phyloP scores from a whole-genome alignment of 2,329 filamentous ascomycete genomes.

The Apiospora rasikravindrae region DNA sequence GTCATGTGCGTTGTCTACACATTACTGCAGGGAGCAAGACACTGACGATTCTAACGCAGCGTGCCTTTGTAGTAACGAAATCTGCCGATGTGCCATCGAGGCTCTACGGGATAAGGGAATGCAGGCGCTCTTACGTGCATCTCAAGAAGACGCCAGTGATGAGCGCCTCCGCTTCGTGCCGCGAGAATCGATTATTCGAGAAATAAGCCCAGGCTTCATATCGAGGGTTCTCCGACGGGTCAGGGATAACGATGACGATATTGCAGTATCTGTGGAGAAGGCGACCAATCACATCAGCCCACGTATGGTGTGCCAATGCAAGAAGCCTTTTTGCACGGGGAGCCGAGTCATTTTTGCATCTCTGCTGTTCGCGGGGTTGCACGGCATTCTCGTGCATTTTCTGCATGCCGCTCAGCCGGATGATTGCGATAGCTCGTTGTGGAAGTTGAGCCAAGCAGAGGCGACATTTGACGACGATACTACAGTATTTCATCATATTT shows the following conservation, averaged over 20 bases:
- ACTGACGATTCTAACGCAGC: too few species aligned
- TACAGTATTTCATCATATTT: not conserved
- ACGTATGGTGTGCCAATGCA: not conserved
- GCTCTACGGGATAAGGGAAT: not conserved
- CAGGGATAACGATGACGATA: not conserved
- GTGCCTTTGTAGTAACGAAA: not conserved
- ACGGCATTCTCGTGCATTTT: not conserved
- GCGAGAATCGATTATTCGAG: not conserved
- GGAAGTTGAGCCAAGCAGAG: not conserved
- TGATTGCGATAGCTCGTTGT: not conserved
- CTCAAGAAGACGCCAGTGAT: not conserved
- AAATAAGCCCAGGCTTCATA: not conserved
- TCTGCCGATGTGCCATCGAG: not conserved
- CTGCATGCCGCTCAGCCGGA: not conserved
- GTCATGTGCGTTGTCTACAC: not conserved
- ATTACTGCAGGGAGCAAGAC: not conserved
- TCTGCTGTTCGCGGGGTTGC: not conserved
- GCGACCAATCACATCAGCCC: not conserved
- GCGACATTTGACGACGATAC: not conserved
- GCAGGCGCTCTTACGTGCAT: not conserved
- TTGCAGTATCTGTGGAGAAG: not conserved
- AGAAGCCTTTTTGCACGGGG: not conserved
- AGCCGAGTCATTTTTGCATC: not conserved
- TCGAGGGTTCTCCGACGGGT: not conserved
- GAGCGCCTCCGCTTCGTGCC: not conserved